A percentile compares a stretch with the other conserved stretches of the same genome.
These are phyloP conservation scores for Phlyctochytrium planicorne DNA, from an alignment of 192 early-diverging fungal genomes.

Conservation along the genomic window DNA sequence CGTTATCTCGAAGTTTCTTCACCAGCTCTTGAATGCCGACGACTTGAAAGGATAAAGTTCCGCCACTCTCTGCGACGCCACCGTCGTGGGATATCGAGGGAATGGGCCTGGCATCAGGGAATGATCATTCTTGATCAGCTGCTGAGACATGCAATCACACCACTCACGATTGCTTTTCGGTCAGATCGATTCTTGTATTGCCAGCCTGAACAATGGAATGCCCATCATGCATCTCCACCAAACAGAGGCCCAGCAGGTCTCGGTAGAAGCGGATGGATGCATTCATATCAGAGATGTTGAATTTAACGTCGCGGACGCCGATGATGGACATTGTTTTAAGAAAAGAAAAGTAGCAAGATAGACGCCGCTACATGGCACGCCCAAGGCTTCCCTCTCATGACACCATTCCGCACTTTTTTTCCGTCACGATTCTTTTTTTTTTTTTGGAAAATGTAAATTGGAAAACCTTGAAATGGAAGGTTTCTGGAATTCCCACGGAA, in stretches of 20 bases:
- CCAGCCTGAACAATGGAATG: neutral
- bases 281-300: neutral
- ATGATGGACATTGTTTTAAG: neutral
- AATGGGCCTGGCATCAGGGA: neutral
- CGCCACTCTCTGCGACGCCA: neutral
- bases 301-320: neutral
- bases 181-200: neutral
- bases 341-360: neutral
- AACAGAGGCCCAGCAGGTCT: neutral
- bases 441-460: no score
- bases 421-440: no score
- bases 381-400: no score
- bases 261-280: neutral
- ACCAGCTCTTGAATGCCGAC: neutral
- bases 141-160: no score
- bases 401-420: no score
- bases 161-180: neutral
- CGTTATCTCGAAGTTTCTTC: neutral
- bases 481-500: no score
- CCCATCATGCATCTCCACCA: neutral
- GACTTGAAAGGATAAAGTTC: neutral
- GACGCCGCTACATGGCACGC: neutral
- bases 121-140: no score
- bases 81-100: neutral
- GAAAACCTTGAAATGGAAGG: no score